Conservation (phyloP, 345 rosid species). For the Cardamine resedifolia region DNA sequence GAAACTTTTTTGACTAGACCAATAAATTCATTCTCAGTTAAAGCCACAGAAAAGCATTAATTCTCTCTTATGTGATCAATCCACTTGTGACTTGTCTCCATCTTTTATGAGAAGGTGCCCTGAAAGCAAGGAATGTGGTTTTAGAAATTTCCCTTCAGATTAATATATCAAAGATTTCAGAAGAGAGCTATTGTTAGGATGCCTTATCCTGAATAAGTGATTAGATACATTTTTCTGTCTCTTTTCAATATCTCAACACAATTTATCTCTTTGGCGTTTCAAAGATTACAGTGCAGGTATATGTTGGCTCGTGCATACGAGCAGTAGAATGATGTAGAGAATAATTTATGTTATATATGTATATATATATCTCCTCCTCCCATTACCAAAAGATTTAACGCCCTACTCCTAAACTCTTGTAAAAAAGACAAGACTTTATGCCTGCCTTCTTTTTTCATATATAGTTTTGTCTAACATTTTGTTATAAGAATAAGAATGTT, state of each 20-base stretch:
- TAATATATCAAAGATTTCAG: constrained; percentile 68
- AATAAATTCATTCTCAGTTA: neutral
- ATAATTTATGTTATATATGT: no score
- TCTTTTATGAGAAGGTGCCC: constrained; percentile 42
- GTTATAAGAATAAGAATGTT: constrained; percentile 6
- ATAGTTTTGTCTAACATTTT: neutral
- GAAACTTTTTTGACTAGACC: neutral
- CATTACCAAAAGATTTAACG: neutral
- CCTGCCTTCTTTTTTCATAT: constrained; percentile 6
- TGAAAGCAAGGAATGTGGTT: constrained; percentile 40
- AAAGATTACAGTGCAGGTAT: constrained; percentile 71
- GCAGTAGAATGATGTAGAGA: no score
- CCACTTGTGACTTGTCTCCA: constrained; percentile 39
- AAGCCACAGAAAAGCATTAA: neutral
- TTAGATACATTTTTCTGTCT: neutral
- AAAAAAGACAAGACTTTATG: constrained; percentile 9
- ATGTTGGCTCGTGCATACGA: constrained; percentile 70
- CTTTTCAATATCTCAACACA: neutral
- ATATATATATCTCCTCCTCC: neutral
- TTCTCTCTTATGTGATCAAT: neutral
- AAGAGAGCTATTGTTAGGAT: constrained; percentile 53
- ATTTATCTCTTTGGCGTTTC: neutral
- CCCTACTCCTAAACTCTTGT: neutral
- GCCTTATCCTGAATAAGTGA: neutral
- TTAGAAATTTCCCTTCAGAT: constrained; percentile 48